These are phyloP conservation scores for Amyloporia xantha DNA, from an alignment of 768 basidiomycete species.

Conservation along the genomic window DNA sequence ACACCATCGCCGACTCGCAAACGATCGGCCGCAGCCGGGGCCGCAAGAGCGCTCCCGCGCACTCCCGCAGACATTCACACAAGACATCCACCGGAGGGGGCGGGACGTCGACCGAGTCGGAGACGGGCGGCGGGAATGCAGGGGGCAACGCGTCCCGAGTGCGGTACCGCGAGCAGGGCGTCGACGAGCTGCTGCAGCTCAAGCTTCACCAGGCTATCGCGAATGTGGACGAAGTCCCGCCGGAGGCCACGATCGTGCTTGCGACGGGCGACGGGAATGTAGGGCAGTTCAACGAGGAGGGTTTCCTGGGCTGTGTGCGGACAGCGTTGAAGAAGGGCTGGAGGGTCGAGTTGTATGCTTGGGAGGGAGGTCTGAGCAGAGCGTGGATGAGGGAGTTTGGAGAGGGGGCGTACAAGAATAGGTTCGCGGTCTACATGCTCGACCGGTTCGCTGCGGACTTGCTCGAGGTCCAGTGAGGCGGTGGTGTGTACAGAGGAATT, in stretches of 20 bases:
- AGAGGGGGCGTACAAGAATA: conserved; percentile 18
- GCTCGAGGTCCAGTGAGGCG: conserved; percentile 28
- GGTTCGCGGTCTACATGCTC: conserved; percentile 29
- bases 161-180: conserved; percentile 84
- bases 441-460: conserved; percentile 32
- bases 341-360: conserved; percentile 92
- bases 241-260: conserved; percentile 74
- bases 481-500: background rate
- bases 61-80: conserved; percentile 17
- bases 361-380: conserved; percentile 77
- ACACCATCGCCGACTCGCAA: background rate
- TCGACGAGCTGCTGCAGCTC: conserved; percentile 90
- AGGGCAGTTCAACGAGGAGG: conserved; percentile 88
- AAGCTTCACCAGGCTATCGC: conserved; percentile 86
- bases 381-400: conserved; percentile 75
- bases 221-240: conserved; percentile 55
- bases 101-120: conserved; percentile 26
- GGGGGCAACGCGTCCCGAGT: conserved; percentile 29
- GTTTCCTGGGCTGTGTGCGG: conserved; percentile 83
- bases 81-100: conserved; percentile 17
- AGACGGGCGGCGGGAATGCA: conserved; percentile 18
- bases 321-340: conserved; percentile 86
- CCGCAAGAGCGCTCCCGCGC: conserved; percentile 10
- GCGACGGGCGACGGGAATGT: conserved; percentile 93
- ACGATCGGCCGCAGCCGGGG: conserved; percentile 14